A percentile compares a stretch with the other conserved stretches of the same genome.
Conservation (phyloP, 2,329 filamentous ascomycete genomes). For the Fusarium verticillioides region DNA sequence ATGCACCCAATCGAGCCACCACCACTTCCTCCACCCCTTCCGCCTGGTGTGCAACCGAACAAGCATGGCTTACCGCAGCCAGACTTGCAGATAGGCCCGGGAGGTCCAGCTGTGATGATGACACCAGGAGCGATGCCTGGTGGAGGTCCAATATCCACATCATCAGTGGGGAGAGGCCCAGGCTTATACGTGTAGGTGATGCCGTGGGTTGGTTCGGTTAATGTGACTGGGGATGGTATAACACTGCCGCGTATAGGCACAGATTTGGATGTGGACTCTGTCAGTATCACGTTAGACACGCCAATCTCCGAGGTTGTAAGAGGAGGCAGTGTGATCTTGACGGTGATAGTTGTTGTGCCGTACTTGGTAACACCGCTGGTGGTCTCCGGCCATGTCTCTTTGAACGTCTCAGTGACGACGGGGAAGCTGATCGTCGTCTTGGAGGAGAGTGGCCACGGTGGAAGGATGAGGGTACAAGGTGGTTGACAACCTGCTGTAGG, state of each 20-base stretch:
- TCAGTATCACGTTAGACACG: slow-evolving; percentile 18
- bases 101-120: slow-evolving; percentile 4
- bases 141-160: slow-evolving; percentile 15
- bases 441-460: slow-evolving; percentile 18
- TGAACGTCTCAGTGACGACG: slow-evolving; percentile 13
- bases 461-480: slow-evolving; percentile 15
- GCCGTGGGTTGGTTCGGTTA: slow-evolving; percentile 16
- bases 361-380: slow-evolving; percentile 17
- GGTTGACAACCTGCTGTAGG: slow-evolving; percentile 12
- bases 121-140: slow-evolving; percentile 5
- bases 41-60: slow-evolving; percentile 2
- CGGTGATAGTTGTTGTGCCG: slow-evolving; percentile 22
- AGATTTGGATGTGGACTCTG: slow-evolving; percentile 1
- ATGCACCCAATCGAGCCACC: slow-evolving; percentile 11
- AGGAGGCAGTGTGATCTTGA: slow-evolving; percentile 16
- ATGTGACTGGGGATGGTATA: slow-evolving; percentile 6
- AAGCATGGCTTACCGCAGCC: slow-evolving; percentile 11
- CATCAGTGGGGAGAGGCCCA: slow-evolving; percentile 2
- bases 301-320: slow-evolving; percentile 16
- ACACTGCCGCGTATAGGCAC: slow-evolving; percentile 10
- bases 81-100: slow-evolving; percentile 11
- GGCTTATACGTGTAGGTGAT: slow-evolving; percentile 20
- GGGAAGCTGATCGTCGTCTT: slow-evolving; percentile 20
- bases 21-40: slow-evolving; percentile 8
- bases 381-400: slow-evolving; percentile 20